phyloP scores from a whole-genome alignment of 2,329 filamentous ascomycete genomes.

The Xylariaceae sp. region DNA sequence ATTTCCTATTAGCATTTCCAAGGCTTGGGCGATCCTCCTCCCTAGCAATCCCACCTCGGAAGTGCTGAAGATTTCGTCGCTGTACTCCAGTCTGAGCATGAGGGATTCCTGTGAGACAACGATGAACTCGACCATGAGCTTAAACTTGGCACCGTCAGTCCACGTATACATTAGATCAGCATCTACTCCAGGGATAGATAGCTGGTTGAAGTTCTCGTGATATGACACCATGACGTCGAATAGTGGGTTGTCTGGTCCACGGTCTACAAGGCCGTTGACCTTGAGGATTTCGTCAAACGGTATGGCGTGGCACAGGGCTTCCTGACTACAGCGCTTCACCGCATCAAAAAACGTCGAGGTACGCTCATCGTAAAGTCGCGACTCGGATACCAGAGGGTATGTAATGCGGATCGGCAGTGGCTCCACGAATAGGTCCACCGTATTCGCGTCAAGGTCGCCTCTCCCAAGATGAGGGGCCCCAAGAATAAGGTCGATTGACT shows the following conservation, averaged over 20 bases:
- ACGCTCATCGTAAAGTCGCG: too few relatives aligned
- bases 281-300: neutral
- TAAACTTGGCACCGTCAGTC: conserved; percentile 10
- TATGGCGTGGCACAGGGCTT: neutral
- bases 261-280: neutral
- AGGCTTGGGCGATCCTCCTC: neutral
- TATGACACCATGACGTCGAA: conserved; percentile 5
- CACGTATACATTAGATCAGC: neutral
- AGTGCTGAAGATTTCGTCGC: conserved; percentile 4
- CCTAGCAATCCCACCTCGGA: neutral
- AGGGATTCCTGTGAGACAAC: neutral
- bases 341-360: neutral
- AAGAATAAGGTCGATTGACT: neutral
- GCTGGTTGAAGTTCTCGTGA: neutral
- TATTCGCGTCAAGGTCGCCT: neutral
- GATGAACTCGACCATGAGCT: conserved; percentile 11
- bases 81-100: conserved; percentile 5
- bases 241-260: neutral
- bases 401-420: neutral
- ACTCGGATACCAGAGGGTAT: neutral
- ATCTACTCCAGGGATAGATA: neutral
- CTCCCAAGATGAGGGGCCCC: neutral
- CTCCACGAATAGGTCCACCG: neutral
- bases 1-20: neutral
- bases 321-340: neutral